A percentile compares a stretch with the other conserved stretches of the same genome.
These are phyloP conservation scores for Scytalidium lignicola DNA, from an alignment of 2,329 filamentous ascomycete species.

Conservation along the genomic window DNA sequence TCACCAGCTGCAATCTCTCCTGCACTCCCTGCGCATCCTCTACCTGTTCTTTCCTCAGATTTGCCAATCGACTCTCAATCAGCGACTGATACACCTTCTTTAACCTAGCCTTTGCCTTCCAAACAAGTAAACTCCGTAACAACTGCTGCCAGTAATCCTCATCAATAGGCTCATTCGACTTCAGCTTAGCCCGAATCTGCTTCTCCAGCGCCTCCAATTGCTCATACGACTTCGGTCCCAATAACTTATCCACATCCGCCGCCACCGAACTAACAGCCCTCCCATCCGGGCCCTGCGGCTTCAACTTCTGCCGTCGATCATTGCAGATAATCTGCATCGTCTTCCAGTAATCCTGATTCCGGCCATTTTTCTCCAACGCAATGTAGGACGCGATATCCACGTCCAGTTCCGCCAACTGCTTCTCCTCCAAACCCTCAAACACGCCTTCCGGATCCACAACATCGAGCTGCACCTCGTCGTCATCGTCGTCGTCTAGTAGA, in stretches of 20 bases:
- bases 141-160: slow-evolving; percentile 97
- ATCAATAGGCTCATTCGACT: slow-evolving; percentile 81
- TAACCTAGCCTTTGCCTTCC: slow-evolving; percentile 86
- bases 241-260: slow-evolving; percentile 80
- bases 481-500: slow-evolving; percentile 76
- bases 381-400: slow-evolving; percentile 78
- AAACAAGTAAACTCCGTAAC: slow-evolving; percentile 75
- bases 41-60: slow-evolving; percentile 61
- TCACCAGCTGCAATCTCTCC: slow-evolving; percentile 46
- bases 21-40: slow-evolving; percentile 57
- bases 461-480: slow-evolving; percentile 66
- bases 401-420: slow-evolving; percentile 69
- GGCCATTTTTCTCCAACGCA: slow-evolving; percentile 69
- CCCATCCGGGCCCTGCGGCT: slow-evolving; percentile 53
- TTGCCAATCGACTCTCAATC: slow-evolving; percentile 61
- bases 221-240: slow-evolving; percentile 78
- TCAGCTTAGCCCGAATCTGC: slow-evolving; percentile 81
- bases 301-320: slow-evolving; percentile 64
- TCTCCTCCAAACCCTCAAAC: slow-evolving; percentile 64
- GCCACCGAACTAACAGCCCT: slow-evolving; percentile 78
- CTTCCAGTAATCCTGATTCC: slow-evolving; percentile 88
- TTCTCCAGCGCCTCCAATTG: slow-evolving; percentile 82
- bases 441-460: slow-evolving; percentile 77
- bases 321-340: slow-evolving; percentile 80
- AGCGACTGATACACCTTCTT: slow-evolving; percentile 74